Evolutionary conservation across 768 basidiomycete genomes (phyloP).

Genomic region (Phylloporus arenicola): DNA sequence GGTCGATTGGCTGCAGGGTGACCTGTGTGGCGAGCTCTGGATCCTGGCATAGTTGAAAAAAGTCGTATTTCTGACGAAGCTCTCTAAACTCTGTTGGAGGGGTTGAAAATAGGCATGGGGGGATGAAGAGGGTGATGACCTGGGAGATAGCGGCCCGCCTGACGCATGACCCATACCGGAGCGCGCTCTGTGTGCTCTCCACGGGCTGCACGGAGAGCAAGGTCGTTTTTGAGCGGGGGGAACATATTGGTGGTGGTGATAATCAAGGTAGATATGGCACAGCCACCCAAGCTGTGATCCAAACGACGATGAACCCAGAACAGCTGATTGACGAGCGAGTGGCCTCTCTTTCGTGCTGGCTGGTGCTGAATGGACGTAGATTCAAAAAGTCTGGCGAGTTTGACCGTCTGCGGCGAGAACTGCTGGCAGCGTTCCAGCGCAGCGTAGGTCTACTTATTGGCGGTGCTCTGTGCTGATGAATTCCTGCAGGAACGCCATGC

Average conservation of each 20-base stretch:
- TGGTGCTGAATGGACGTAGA: conserved; percentile 31
- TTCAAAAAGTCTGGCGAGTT: conserved; percentile 81
- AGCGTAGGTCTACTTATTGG: conserved; percentile 35
- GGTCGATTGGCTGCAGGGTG: conserved; percentile 89
- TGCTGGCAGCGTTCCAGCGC: conserved; percentile 55
- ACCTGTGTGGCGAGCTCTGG: conserved; percentile 85
- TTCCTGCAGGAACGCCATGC: conserved; percentile 28
- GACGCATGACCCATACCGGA: conserved; percentile 98
- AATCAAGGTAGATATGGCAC: not conserved
- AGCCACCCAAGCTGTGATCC: conserved; percentile 6
- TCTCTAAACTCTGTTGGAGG: conserved; percentile 72
- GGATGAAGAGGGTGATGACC: conserved; percentile 43
- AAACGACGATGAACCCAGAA: conserved; percentile 37
- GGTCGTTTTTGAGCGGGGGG: conserved; percentile 79
- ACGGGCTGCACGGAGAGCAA: conserved; percentile 81
- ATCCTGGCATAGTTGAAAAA: conserved; percentile 92
- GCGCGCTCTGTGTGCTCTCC: conserved; percentile 88
- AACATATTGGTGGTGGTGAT: conserved; percentile 36
- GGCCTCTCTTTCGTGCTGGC: not conserved
- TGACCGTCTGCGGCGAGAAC: conserved; percentile 61
- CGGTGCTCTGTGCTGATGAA: not conserved
- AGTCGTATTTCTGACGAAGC: conserved; percentile 80
- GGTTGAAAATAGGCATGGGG: not conserved
- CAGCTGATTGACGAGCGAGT: conserved; percentile 63
- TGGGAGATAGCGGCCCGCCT: conserved; percentile 93